Conservation (phyloP, 2,329 filamentous ascomycete species). For the Xylaria sp. region DNA sequence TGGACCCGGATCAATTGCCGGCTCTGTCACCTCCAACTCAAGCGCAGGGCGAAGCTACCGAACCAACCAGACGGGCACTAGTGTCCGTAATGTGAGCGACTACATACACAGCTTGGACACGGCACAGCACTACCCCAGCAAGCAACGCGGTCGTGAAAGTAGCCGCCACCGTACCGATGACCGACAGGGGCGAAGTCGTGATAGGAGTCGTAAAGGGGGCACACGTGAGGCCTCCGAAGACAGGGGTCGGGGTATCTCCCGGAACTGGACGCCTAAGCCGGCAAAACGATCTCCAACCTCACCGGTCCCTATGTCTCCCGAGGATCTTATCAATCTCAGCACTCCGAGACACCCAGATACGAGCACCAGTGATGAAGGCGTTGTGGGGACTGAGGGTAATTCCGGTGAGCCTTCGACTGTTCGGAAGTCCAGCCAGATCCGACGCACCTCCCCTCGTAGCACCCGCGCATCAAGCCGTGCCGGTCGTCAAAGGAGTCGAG, state of each 20-base stretch:
- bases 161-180: conserved; percentile 52
- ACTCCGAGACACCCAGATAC: conserved; percentile 44
- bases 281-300: conserved; percentile 89
- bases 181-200: conserved; percentile 46
- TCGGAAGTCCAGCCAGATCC: conserved; percentile 45
- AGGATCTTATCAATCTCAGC: conserved; percentile 71
- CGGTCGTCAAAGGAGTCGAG: conserved; percentile 50
- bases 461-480: conserved; percentile 47
- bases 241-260: conserved; percentile 66
- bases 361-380: conserved; percentile 27
- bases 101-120: conserved; percentile 87
- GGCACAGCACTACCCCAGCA: conserved; percentile 65
- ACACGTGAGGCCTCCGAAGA: conserved; percentile 68
- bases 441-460: conserved; percentile 34
- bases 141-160: conserved; percentile 57
- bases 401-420: conserved; percentile 48
- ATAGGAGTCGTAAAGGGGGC: conserved; percentile 51
- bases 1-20: conserved; percentile 58
- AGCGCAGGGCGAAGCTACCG: conserved; percentile 54
- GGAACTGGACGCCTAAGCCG: conserved; percentile 67
- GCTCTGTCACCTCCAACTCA: conserved; percentile 60
- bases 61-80: conserved; percentile 48
- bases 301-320: conserved; percentile 90
- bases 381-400: conserved; percentile 33
- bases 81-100: conserved; percentile 72